Conservation (phyloP, 2,329 filamentous ascomycete species). For the Fusarium brevicatenulatum region DNA sequence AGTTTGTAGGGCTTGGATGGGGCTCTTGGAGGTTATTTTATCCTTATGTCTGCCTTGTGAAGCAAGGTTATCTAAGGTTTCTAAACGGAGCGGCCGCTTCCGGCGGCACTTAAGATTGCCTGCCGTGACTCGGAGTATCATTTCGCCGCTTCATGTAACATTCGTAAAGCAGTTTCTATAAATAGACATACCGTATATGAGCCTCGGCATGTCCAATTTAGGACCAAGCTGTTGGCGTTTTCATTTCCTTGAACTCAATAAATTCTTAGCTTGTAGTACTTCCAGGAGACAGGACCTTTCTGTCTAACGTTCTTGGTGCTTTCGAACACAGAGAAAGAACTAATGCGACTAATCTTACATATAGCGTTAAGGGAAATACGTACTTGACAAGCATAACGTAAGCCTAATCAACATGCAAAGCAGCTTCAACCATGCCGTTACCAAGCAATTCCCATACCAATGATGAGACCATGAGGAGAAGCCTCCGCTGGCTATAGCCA, state of each 20-base stretch:
- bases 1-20: not conserved
- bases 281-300: too few relatives aligned
- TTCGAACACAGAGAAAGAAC: too few relatives aligned
- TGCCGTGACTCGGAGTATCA: not conserved
- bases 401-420: too few relatives aligned
- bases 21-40: not conserved
- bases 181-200: not conserved
- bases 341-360: too few relatives aligned
- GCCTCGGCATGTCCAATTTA: not conserved
- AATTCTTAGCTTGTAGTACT: accelerated
- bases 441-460: too few relatives aligned
- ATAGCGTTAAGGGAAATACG: too few relatives aligned
- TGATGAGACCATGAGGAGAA: too few relatives aligned
- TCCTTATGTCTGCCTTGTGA: not conserved
- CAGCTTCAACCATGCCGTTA: too few relatives aligned
- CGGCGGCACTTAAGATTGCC: not conserved
- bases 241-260: too few relatives aligned
- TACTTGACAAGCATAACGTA: too few relatives aligned
- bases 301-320: too few relatives aligned
- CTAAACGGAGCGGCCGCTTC: not conserved
- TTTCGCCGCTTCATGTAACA: not conserved
- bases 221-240: not conserved
- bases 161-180: not conserved
- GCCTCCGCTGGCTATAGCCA: too few relatives aligned
- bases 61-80: not conserved